phyloP scores from a whole-genome alignment of 257 asterid genomes.

The Solanum tacnaense region DNA sequence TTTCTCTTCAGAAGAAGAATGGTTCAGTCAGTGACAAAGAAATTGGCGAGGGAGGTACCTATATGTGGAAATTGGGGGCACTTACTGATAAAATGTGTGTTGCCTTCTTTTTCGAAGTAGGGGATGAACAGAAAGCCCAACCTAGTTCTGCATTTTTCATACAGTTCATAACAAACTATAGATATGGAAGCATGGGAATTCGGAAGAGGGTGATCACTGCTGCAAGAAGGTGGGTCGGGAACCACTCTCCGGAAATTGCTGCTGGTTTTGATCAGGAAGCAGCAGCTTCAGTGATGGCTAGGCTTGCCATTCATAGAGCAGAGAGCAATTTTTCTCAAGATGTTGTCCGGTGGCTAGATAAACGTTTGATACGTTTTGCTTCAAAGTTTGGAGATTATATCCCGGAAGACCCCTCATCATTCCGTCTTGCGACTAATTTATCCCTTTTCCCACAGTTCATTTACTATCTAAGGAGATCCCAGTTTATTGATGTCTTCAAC shows the following conservation, averaged over 20 bases:
- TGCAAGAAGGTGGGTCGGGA: conserved; percentile 87
- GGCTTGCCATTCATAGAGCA: conserved; percentile 55
- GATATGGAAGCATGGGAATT: conserved; percentile 57
- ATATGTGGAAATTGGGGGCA: conserved; percentile 67
- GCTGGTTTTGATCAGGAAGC: conserved; percentile 94
- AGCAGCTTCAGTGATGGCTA: conserved; percentile 89
- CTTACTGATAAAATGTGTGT: conserved; percentile 67
- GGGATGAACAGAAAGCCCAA: conserved; percentile 47
- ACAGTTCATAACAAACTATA: conserved; percentile 69
- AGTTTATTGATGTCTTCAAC: conserved; percentile 75
- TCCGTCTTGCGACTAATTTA: conserved; percentile 68
- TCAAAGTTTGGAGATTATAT: conserved; percentile 81
- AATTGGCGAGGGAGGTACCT: conserved; percentile 79
- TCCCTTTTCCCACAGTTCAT: conserved; percentile 89
- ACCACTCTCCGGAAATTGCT: conserved; percentile 58
- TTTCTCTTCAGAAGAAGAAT: conserved; percentile 46
- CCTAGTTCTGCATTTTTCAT: conserved; percentile 70
- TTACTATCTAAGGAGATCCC: conserved; percentile 83
- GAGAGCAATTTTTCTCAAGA: conserved; percentile 35
- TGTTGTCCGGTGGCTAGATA: conserved; percentile 79
- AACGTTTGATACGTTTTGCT: conserved; percentile 52
- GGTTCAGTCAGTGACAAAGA: conserved; percentile 50
- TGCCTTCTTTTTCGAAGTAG: conserved; percentile 78
- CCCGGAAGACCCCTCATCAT: conserved; percentile 79
- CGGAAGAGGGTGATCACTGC: conserved; percentile 90